Conservation (phyloP, 2,329 filamentous ascomycete genomes). For the Neonectria sp. region DNA sequence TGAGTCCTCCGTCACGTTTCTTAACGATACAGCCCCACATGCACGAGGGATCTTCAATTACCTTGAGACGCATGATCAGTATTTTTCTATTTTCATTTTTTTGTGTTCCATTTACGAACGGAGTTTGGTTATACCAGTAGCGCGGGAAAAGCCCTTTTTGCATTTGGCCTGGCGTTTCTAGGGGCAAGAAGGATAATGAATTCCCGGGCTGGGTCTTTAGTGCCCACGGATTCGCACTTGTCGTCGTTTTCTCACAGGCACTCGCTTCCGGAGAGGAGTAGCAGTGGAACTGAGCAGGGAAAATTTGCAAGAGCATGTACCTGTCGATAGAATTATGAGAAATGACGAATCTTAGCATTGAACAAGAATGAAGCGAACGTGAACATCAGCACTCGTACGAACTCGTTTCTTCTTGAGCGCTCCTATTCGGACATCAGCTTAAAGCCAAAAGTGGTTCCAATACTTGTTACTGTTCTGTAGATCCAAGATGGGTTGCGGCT, state of each 20-base stretch:
- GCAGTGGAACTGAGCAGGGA: not conserved
- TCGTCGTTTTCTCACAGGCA: not conserved
- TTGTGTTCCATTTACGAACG: slow-evolving; percentile 2
- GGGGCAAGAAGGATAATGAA: slow-evolving; percentile 32
- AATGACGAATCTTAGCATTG: not conserved
- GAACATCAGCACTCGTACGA: not conserved
- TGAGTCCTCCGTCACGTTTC: not conserved
- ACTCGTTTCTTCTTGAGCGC: not conserved
- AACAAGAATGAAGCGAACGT: not conserved
- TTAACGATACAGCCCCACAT: not conserved
- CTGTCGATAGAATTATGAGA: not conserved
- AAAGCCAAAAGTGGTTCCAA: too few species aligned
- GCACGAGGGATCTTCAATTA: slow-evolving; percentile 2
- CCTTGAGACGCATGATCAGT: too few species aligned
- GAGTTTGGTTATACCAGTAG: slow-evolving; percentile 22
- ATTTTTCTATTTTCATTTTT: slow-evolving; percentile 12
- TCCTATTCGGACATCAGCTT: too few species aligned
- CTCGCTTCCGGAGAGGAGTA: not conserved
- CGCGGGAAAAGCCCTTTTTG: slow-evolving; percentile 29
- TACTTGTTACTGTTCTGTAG: too few species aligned
- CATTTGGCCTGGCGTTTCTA: slow-evolving; percentile 45
- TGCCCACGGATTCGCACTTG: not conserved
- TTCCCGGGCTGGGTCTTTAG: slow-evolving; percentile 30
- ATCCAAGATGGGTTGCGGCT: too few species aligned
- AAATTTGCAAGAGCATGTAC: not conserved